Conservation (phyloP, 345 rosid species). For the Pistacia atlantica region DNA sequence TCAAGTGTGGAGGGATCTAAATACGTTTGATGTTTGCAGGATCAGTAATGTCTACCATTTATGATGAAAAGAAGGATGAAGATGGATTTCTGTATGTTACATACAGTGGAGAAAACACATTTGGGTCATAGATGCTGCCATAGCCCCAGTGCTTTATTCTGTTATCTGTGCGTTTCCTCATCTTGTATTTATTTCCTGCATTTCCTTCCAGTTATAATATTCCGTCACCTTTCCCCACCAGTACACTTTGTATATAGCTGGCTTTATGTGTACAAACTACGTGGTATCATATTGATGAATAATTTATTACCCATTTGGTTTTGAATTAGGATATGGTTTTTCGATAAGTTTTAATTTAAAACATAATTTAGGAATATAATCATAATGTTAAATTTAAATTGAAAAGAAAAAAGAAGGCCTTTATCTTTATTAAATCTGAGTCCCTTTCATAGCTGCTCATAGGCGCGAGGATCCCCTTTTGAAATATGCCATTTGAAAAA, state of each 20-base stretch:
- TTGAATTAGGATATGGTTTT: background rate
- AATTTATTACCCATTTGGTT: background rate
- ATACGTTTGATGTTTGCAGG: slow-evolving; percentile 37
- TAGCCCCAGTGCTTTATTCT: background rate
- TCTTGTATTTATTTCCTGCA: background rate
- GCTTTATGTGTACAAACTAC: background rate
- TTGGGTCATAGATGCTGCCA: slow-evolving; percentile 39
- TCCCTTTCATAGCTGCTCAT: too few species aligned
- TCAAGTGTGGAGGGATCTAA: background rate
- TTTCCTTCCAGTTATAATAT: background rate
- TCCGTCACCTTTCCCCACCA: slow-evolving; percentile 3
- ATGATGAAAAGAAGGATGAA: slow-evolving; percentile 78
- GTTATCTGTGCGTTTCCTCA: background rate
- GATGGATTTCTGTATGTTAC: slow-evolving; percentile 86
- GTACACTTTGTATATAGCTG: slow-evolving; percentile 21
- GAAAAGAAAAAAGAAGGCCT: too few species aligned
- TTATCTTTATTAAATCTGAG: too few species aligned
- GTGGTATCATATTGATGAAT: slow-evolving; percentile 13
- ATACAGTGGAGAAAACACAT: slow-evolving; percentile 87
- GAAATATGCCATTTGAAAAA: too few species aligned
- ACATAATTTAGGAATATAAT: too few species aligned
- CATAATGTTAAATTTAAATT: too few species aligned
- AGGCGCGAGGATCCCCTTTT: too few species aligned
- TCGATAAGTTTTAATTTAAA: too few species aligned
- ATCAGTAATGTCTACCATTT: slow-evolving; percentile 73